A percentile compares a stretch with the other conserved stretches of the same genome.
phyloP scores from a whole-genome alignment of 805 yeast genomes.

The Lipomyces oligophaga region DNA sequence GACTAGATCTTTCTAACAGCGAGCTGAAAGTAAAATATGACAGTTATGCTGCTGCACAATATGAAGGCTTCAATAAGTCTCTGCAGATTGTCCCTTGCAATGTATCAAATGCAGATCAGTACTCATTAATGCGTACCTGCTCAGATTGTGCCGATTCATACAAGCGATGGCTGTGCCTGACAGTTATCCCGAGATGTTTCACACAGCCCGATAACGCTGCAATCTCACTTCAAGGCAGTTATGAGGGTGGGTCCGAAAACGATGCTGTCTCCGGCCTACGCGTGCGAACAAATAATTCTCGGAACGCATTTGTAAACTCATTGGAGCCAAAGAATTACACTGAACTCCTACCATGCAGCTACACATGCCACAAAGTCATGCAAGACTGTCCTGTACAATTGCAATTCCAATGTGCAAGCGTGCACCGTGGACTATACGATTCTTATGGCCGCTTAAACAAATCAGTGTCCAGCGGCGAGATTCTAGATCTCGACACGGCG shows the following conservation, averaged over 20 bases:
- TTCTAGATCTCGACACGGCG: conserved; percentile 2
- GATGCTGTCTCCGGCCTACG: conserved; percentile 2
- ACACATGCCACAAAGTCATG: conserved; percentile 72
- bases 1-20: conserved; percentile 37
- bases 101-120: conserved; percentile 59
- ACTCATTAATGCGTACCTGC: conserved; percentile 72
- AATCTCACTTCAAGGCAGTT: conserved; percentile 35
- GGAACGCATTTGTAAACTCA: conserved; percentile 54
- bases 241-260: conserved; percentile 45
- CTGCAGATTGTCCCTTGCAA: conserved; percentile 70
- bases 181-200: conserved; percentile 81
- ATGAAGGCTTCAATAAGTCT: conserved; percentile 66
- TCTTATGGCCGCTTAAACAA: conserved; percentile 21
- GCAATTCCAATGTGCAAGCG: conserved; percentile 70
- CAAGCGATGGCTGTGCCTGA: conserved; percentile 84
- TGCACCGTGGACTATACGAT: conserved; percentile 23
- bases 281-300: conserved; percentile 37
- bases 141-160: conserved; percentile 67
- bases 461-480: conserved; percentile 4
- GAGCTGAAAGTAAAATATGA: conserved; percentile 56
- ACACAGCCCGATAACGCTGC: conserved; percentile 26
- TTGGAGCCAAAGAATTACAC: conserved; percentile 60
- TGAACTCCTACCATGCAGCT: conserved; percentile 83
- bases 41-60: conserved; percentile 52
- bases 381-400: conserved; percentile 79